These are phyloP conservation scores for Endothia cerciana DNA, from an alignment of 2,329 filamentous ascomycete genomes.

Conservation along the genomic window DNA sequence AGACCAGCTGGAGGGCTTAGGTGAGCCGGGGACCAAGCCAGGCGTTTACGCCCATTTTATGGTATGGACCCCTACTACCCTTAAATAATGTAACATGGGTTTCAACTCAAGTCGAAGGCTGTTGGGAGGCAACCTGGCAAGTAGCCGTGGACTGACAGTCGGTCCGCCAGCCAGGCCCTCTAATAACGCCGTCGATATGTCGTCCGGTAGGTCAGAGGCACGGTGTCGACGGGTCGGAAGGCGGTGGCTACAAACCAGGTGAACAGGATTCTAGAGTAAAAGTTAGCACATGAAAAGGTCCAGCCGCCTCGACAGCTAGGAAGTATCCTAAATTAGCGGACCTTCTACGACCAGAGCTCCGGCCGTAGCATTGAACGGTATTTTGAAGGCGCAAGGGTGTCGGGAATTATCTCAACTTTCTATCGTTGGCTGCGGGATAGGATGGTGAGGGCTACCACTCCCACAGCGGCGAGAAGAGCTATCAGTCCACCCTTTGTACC, in stretches of 20 bases:
- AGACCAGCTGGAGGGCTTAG: background rate
- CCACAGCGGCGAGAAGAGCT: background rate
- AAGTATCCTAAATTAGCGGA: background rate
- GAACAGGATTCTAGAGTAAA: background rate
- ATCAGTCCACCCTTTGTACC: background rate
- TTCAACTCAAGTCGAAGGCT: background rate
- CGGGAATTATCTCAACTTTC: background rate
- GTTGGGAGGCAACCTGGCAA: background rate
- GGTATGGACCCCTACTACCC: background rate
- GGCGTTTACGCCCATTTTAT: background rate
- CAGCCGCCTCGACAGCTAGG: background rate
- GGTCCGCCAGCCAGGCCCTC: background rate
- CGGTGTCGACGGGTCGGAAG: background rate
- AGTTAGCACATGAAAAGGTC: background rate
- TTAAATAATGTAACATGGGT: background rate
- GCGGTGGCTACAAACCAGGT: background rate
- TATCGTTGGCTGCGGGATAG: conserved; percentile 2
- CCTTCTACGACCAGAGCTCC: background rate
- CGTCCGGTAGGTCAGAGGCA: background rate
- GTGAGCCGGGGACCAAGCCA: background rate
- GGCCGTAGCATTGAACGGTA: background rate
- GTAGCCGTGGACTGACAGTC: background rate
- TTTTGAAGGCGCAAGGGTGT: background rate
- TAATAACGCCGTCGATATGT: background rate
- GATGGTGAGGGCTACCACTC: background rate